Base-by-base conservation (phyloP, 2,329 filamentous ascomycete genomes). In the Fusarium piperis region DNA sequence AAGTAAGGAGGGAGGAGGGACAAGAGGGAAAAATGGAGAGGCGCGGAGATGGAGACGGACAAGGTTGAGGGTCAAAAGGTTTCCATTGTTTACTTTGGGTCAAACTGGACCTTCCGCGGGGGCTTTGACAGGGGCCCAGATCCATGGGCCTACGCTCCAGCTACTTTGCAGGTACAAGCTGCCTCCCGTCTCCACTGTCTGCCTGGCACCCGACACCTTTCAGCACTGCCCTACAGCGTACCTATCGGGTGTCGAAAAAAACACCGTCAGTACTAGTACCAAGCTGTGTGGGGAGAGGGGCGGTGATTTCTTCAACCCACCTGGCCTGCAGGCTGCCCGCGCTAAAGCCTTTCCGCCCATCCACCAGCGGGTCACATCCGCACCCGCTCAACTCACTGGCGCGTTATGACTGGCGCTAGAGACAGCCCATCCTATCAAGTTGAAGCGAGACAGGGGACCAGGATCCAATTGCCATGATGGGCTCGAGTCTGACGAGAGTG, bases 21-120 rank as follows among this genome's bases (percentile, higher is more conserved):
- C 15, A 11, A 15, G 28, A 32, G 41, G 32, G 32, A 35, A 70
- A 74, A 76, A 46, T 48, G 41, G 53, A 52, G 53, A 52, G 69
- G 52, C n/a, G 62, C 62, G 62, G 67, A 73, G 56, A 64, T 55
- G 46, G 61, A 70, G 52, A 23, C 39, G 6, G 38, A 44, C 32
- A 36, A 44, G 57, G 38, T 28, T 33, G 38, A 39, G 32, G 32
- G 32, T 33, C 13, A 52, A 39, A 51, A 32, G 20, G 30, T 18
- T 8, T 18, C 36, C 36, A 39, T 20, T 76, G 74, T 76, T 76
- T 76, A 76, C 74, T 76, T 74, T 59, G 23, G 23, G 23, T 23
- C 23, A 23, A 23, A 23, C 23, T 23, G 23, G 23, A 23, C 23
- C 23, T 23, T 23, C 23, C 23, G 23, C 59, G 63, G 64, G 71